These are phyloP conservation scores for Ustilago tritici DNA, from an alignment of 1,284 basidiomycete species.

Conservation along the genomic window DNA sequence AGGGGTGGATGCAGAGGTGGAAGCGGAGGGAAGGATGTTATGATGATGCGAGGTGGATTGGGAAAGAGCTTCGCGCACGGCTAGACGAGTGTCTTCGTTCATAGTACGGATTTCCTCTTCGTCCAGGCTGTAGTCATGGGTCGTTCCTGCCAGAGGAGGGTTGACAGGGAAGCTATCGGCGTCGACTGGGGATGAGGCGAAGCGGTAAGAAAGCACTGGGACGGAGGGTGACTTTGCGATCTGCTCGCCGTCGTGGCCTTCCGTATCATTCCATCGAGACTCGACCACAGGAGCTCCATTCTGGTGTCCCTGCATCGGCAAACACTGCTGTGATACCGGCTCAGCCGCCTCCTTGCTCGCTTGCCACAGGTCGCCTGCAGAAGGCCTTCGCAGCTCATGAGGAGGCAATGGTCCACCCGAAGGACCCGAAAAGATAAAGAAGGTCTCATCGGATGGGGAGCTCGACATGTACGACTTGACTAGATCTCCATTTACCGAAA, in stretches of 20 bases:
- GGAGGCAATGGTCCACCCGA: not conserved
- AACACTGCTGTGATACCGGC: not conserved
- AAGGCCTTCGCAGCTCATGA: not conserved
- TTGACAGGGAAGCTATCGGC: constrained; percentile 2
- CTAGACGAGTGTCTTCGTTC: constrained; percentile 42
- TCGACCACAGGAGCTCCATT: not conserved
- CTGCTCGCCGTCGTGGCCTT: not conserved
- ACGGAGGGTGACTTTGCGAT: constrained; percentile 1
- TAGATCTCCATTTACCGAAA: constrained; percentile 24
- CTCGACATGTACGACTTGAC: constrained; percentile 32
- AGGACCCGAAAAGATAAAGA: constrained; percentile 17
- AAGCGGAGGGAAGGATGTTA: constrained; percentile 13
- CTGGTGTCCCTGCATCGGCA: not conserved
- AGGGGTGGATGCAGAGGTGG: constrained; percentile 5
- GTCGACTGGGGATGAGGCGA: constrained; percentile 26
- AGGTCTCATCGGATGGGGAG: constrained; percentile 34
- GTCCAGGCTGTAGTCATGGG: constrained; percentile 34
- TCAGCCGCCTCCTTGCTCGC: not conserved
- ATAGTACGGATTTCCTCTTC: constrained; percentile 48
- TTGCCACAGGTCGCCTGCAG: not conserved
- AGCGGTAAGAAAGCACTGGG: constrained; percentile 18
- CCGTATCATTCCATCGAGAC: not conserved
- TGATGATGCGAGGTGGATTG: constrained; percentile 28
- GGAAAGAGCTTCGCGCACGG: constrained; percentile 48
- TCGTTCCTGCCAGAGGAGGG: constrained; percentile 14